Base-by-base conservation (phyloP, 345 rosid genomes). In the Brassica juncea region DNA sequence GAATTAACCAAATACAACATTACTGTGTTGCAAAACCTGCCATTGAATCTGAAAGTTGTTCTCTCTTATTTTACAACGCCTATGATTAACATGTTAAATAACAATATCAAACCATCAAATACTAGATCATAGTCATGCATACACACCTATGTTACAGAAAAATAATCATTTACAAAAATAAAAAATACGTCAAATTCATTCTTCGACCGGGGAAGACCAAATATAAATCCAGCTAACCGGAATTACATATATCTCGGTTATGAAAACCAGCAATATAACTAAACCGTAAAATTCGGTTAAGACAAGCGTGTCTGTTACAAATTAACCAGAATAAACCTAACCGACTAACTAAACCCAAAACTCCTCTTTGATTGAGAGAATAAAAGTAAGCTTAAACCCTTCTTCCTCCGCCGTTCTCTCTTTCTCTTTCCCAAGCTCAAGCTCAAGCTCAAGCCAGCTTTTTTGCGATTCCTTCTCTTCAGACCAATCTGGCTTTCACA, bases 321-420 rank as follows among this genome's bases (percentile, higher is more conserved):
- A 52, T 5, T 5, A 54, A 54, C 60, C 60, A 54, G 10, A 54
- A 15, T 6, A 54, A 15, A 54, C 60, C 60, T 54, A 54, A 54
- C 60, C 60, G 60, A 6, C 60, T 16, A 2, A 2, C 60, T 54
- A 54, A 54, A 54, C 60, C 60, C 10, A 54, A 54, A 54, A 9
- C 60, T 16, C 57, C 54, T 52, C 57, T 52, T 52, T 52, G 57
- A 55, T 55, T 55, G 60, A 55, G 60, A 55, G 71, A 70, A 4
- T 9, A 42, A 68, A 74, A 59, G 2, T 47, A 63, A 52, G 71
- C 81, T 71, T 71, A 77, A 77, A 71, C 81, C 81, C 77, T 78
- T 71, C 28, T 72, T 52, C 54, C 69, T 64, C 77, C 59, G 81
- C 81, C 81, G 81, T 71, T 47, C 55, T 52, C 54, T 64, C 59